Evolutionary conservation across 2,329 filamentous ascomycete genomes (phyloP).

Genomic region (Tolypocladium endophyticum): DNA sequence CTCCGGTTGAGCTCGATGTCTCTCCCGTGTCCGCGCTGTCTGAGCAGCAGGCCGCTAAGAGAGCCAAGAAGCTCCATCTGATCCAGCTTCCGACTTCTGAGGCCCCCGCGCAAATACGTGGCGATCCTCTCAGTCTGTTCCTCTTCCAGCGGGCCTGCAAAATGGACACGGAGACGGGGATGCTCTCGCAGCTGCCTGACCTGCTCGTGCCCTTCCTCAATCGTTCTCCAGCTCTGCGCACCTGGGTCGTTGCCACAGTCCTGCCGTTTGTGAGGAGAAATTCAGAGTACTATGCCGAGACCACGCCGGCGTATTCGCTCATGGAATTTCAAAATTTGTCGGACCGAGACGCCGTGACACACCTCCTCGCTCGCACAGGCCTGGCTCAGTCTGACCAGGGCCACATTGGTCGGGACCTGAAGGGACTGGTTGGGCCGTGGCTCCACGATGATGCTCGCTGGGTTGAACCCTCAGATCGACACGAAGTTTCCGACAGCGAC

Average conservation of each 20-base stretch:
- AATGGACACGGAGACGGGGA: slow-evolving; percentile 62
- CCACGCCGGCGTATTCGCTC: slow-evolving; percentile 40
- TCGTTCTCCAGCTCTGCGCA: slow-evolving; percentile 48
- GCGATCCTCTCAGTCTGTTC: slow-evolving; percentile 52
- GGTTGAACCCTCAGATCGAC: slow-evolving; percentile 13
- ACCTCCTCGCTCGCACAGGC: slow-evolving; percentile 50
- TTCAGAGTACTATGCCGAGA: slow-evolving; percentile 56
- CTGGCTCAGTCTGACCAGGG: slow-evolving; percentile 23
- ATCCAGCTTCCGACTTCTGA: slow-evolving; percentile 43
- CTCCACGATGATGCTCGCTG: slow-evolving; percentile 55
- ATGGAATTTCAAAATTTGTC: slow-evolving; percentile 52
- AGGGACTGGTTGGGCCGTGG: slow-evolving; percentile 63
- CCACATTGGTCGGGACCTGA: slow-evolving; percentile 52
- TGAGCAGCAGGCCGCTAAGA: slow-evolving; percentile 53
- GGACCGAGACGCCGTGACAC: slow-evolving; percentile 46
- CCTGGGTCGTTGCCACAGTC: slow-evolving; percentile 59
- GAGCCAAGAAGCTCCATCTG: slow-evolving; percentile 52
- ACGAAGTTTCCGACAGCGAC: slow-evolving; percentile 3
- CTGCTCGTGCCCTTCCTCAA: slow-evolving; percentile 59
- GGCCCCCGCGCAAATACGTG: slow-evolving; percentile 32
- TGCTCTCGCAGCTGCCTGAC: slow-evolving; percentile 56
- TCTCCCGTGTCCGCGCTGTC: slow-evolving; percentile 46
- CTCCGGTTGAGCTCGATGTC: slow-evolving; percentile 39
- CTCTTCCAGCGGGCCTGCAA: slow-evolving; percentile 56
- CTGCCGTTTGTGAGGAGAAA: slow-evolving; percentile 60